These are phyloP conservation scores for Borovskyia barvae DNA, from an alignment of 208 protist genomes.

Conservation along the genomic window DNA sequence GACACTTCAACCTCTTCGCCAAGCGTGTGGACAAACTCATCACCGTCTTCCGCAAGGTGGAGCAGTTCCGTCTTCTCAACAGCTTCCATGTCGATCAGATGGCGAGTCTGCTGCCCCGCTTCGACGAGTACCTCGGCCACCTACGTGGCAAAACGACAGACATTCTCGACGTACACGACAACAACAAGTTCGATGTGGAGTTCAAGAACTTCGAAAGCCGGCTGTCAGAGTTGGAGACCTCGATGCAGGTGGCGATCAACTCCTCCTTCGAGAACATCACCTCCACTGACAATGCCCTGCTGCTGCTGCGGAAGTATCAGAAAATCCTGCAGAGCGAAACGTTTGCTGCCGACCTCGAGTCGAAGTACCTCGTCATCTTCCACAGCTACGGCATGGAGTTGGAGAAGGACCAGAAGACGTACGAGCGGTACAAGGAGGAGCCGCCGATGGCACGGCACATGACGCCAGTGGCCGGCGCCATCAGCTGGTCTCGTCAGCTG, in stretches of 20 bases:
- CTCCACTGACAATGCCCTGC: slow-evolving; percentile 91
- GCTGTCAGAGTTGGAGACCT: slow-evolving; percentile 93
- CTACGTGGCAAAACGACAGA: slow-evolving; percentile 94
- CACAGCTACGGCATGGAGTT: slow-evolving; percentile 95
- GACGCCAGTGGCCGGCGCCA: slow-evolving; percentile 94
- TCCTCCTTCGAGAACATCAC: slow-evolving; percentile 95
- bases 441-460: slow-evolving; percentile 94
- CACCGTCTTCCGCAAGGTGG: slow-evolving; percentile 94
- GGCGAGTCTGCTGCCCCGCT: slow-evolving; percentile 90
- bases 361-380: slow-evolving; percentile 96
- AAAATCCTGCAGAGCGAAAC: slow-evolving; percentile 90
- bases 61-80: slow-evolving; percentile 95
- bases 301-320: slow-evolving; percentile 94
- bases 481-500: slow-evolving; percentile 95
- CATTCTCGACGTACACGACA: slow-evolving; percentile 93
- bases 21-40: slow-evolving; percentile 96
- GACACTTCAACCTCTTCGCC: slow-evolving; percentile 97
- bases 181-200: slow-evolving; percentile 95
- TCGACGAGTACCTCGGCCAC: slow-evolving; percentile 91
- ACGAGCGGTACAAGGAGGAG: slow-evolving; percentile 94
- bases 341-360: slow-evolving; percentile 92
- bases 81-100: slow-evolving; percentile 94
- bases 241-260: slow-evolving; percentile 95
- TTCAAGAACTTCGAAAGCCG: slow-evolving; percentile 95
- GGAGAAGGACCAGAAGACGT: slow-evolving; percentile 95